Evolutionary conservation across 2,329 filamentous ascomycete species (phyloP), one percentile per base, ranked within the genome.

Genomic region (Claviceps arundinis): DNA sequence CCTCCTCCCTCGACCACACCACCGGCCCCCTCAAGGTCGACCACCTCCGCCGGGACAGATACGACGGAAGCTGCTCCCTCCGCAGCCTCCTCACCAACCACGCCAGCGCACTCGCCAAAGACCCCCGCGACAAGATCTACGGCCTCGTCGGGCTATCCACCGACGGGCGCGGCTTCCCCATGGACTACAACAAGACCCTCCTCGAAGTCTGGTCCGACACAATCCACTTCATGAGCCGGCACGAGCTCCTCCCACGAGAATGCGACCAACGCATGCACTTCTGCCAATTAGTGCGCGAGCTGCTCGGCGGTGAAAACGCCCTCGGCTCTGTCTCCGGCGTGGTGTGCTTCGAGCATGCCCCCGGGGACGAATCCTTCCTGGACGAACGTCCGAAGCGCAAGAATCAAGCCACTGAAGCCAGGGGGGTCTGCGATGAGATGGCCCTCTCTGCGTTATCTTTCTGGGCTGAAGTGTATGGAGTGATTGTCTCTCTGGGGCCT

Each of bases 91-190:
- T 56, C 46, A 37, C 50, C 22, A 48, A 52, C 50, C 55, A 57
- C 50, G 49, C 42, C 9, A 16, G 22, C 1, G 54, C 56, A 7
- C 43, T 49, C 11, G 52, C 49, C 55, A 51, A 53, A 41, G 59
- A 61, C 47, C 56, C 59, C n/a, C 52, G 57, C 19, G 60, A 62
- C 51, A 62, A 61, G 41, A 57, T 62, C 11, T 62, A 61, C 52
- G 60, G 59, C 26, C 54, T 60, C 9, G 55, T 62, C 2, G 58
- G 59, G 2, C 55, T 62, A 30, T 55, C 55, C 17, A 56, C 55
- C 4, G 56, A 57, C 45, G 55, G 52, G 17, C 50, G 52, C 1
- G 46, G 53, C 7, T 56, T 56, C 46, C 55, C 56, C n/a, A 53
- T 57, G 50, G 59, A 62, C 52, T 61, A 62, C 55, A 30, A 50